Evolutionary conservation across 306 rosid genomes (phyloP), one percentile per base, ranked within the genome.

Genomic region (Lathyrus oleraceus): DNA sequence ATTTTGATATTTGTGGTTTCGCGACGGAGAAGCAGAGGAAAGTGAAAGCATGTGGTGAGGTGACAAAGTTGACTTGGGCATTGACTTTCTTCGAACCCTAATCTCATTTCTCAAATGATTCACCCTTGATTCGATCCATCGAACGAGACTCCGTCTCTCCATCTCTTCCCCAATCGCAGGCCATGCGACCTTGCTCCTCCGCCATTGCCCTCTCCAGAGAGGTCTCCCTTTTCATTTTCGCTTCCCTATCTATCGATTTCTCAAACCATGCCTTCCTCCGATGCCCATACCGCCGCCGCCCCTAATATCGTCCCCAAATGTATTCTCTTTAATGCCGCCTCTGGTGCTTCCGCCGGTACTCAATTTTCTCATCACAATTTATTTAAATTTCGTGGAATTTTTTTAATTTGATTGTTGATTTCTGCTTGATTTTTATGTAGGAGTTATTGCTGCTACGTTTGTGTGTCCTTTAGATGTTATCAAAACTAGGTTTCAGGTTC

Each of bases 381-480:
- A 6, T 7, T 35, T 60, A 5, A 25, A 5, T 69, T 38, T 13
- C 1, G 47, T 8, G 61, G 32, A 17, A 44, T 35, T 15, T 39
- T 11, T 2, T 5, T 35, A 10, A 6, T 7, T 67, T 44, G 2
- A 32, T 32, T 25, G 0, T 45, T 19, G 6, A 42, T 71, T 70
- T 16, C 28, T 10, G 9, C 21, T 15, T 45, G 16, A 65, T 25
- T 65, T 78, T 57, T 49, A 59, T 61, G 56, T 78, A 90, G 96
- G 96, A 32, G 89, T 79, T 73, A 67, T 87, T 71, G 96, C 96
- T 42, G 96, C 96, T 57, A 85, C 96, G 3, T 90, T 90, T 62
- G 96, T 90, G 25, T 90, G 96, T 52, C 96, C 96, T 70, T 81
- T 90, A 81, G 96, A 87, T 81, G 96, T 90, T 15, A 90, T 90